Base-by-base conservation (phyloP, 805 yeast genomes). In the Monosporozyma aerobia region DNA sequence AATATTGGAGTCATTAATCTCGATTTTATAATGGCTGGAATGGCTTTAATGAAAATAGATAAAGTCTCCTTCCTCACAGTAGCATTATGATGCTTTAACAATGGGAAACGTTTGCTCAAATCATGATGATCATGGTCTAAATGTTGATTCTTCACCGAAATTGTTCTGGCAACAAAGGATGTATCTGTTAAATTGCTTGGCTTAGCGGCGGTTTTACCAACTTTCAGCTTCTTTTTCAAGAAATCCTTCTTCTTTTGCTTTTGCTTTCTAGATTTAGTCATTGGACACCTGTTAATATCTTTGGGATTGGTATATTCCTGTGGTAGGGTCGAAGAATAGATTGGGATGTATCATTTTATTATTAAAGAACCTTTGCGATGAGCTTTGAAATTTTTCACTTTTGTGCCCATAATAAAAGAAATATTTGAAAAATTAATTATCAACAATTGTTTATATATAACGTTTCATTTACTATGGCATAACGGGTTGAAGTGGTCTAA, bases 131-230 rank as follows among this genome's bases (percentile, higher is more conserved):
- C 62, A 35, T 63, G 53, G 2, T 56, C 57, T 43, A 63, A 52
- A 55, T 65, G 64, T 49, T 69, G 72, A 40, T 63, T 63, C 47
- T 60, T 65, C 27, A 69, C 57, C 14, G 63, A 59, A 39, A 69
- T 65, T 29, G 64, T 65, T 61, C 82, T 86, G 10, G 96, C 82
- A 45, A 77, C 79, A 70, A 92, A 92, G 0, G 95, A 84, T 0
- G 96, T 88, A 59, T 86, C 92, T 4, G 99, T 94, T 53, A 77
- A 80, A 64, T 89, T 88, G 19, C 81, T 79, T 5, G 90, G 81
- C 56, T 80, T 80, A 5, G 82, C 80, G 19, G 80, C 79, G 2
- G 85, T 73, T 68, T 94, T 94, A 53, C 99, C 99, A 35, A 94
- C 97, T 62, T 78, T 85, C 50, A 94, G 77, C 73, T 88, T 92